phyloP scores from a whole-genome alignment of 331 rosid genomes.

The Acacia pycnantha region DNA sequence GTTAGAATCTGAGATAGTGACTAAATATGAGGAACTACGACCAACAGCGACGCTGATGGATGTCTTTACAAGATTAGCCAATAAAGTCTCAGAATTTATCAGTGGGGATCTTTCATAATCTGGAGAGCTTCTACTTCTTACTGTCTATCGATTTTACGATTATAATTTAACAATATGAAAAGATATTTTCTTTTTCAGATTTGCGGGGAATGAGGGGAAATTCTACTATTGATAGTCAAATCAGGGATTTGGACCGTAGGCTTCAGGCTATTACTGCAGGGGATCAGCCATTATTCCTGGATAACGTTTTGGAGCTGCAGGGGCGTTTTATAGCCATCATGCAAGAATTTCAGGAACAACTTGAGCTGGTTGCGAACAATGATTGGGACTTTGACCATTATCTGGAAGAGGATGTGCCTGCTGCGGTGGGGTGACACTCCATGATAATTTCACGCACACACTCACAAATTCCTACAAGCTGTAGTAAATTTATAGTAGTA shows the following conservation, averaged over 20 bases:
- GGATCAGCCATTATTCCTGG: slow-evolving; percentile 44
- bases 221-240: slow-evolving; percentile 33
- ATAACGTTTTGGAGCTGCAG: slow-evolving; percentile 43
- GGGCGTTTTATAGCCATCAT: slow-evolving; percentile 45
- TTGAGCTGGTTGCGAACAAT: slow-evolving; percentile 43
- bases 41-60: slow-evolving; percentile 27
- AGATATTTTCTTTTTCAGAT: slow-evolving; percentile 6
- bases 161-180: background rate
- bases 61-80: slow-evolving; percentile 34
- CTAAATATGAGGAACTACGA: slow-evolving; percentile 24
- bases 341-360: slow-evolving; percentile 60
- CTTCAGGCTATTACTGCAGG: slow-evolving; percentile 41
- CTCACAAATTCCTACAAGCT: background rate
- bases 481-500: slow-evolving; percentile 1
- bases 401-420: slow-evolving; percentile 84
- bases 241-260: slow-evolving; percentile 40
- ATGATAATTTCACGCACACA: background rate
- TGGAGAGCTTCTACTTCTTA: slow-evolving; percentile 6
- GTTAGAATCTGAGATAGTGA: slow-evolving; percentile 20
- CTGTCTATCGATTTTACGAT: slow-evolving; percentile 12
- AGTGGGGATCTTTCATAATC: slow-evolving; percentile 35
- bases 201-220: slow-evolving; percentile 32
- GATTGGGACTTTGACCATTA: slow-evolving; percentile 93
- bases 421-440: slow-evolving; percentile 79
- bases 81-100: slow-evolving; percentile 34